A percentile compares a stretch with the other conserved stretches of the same genome.
Conservation (phyloP, 176 grass and related monocot genomes). For the Pontederia crassipes region DNA sequence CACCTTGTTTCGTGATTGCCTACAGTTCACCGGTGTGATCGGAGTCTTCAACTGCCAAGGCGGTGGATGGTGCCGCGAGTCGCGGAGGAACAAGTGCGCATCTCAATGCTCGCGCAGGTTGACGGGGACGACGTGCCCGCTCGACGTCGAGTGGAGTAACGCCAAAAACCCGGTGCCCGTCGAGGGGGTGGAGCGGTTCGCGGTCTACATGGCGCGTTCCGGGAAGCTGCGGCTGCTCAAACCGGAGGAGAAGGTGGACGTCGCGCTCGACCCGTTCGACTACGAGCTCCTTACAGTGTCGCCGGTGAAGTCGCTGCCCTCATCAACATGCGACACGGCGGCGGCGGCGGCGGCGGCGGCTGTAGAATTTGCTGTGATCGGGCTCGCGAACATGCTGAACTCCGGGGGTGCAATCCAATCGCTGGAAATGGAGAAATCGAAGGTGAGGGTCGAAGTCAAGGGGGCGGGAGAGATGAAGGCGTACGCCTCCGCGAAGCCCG, state of each 20-base stretch:
- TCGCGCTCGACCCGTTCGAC: conserved; percentile 55
- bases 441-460: conserved; percentile 41
- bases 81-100: conserved; percentile 50
- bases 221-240: conserved; percentile 39
- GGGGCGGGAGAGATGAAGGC: conserved; percentile 56
- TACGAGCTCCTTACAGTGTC: conserved; percentile 86
- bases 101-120: conserved; percentile 41
- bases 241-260: conserved; percentile 34
- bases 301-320: conserved; percentile 29
- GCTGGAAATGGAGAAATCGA: conserved; percentile 16
- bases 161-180: conserved; percentile 21
- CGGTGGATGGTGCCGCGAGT: conserved; percentile 78
- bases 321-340: not conserved
- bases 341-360: not conserved
- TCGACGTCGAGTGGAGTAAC: conserved; percentile 71
- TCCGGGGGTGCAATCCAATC: conserved; percentile 56
- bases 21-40: conserved; percentile 58
- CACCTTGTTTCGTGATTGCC: not conserved
- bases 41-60: conserved; percentile 94
- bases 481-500: conserved; percentile 53
- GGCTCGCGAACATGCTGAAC: conserved; percentile 86
- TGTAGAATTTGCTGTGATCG: conserved; percentile 56
- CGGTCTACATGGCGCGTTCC: conserved; percentile 39
- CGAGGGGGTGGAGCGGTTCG: conserved; percentile 33
- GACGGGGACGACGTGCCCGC: conserved; percentile 26